Evolutionary conservation across 2,329 filamentous ascomycete species (phyloP).

Genomic region (Arthrobotrys sinensis): DNA sequence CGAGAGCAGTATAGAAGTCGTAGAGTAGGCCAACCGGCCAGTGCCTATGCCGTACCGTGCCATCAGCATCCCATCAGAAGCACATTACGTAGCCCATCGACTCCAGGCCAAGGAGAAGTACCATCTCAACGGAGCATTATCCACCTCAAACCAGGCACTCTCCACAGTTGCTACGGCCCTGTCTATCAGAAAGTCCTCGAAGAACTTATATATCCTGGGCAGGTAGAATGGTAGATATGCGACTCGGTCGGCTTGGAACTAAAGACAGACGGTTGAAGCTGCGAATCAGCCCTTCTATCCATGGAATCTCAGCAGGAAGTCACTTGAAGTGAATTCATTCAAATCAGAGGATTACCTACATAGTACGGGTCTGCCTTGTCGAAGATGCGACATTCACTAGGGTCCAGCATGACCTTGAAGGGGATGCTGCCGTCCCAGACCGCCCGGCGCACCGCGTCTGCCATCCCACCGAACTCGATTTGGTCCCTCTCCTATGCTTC

Average conservation of each 20-base stretch:
- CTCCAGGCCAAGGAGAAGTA: constrained; percentile 14
- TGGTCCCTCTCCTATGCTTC: neutral
- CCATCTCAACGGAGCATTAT: constrained; percentile 79
- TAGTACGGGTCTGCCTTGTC: constrained; percentile 64
- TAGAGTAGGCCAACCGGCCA: constrained; percentile 79
- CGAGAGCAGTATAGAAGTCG: constrained; percentile 77
- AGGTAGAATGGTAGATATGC: constrained; percentile 79
- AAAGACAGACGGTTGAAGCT: constrained; percentile 42
- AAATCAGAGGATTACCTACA: constrained; percentile 54
- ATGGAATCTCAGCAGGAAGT: constrained; percentile 44
- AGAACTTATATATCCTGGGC: constrained; percentile 76
- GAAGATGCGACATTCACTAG: constrained; percentile 63
- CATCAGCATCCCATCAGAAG: neutral
- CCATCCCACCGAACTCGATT: constrained; percentile 24
- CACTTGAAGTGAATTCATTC: constrained; percentile 10
- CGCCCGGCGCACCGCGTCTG: constrained; percentile 62
- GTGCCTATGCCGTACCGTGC: constrained; percentile 67
- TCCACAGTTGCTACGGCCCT: constrained; percentile 68
- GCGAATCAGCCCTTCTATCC: constrained; percentile 51
- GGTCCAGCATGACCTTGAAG: constrained; percentile 64
- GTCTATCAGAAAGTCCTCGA: constrained; percentile 74
- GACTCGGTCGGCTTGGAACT: constrained; percentile 76
- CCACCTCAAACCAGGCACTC: constrained; percentile 73
- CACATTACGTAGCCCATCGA: neutral
- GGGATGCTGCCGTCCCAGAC: constrained; percentile 64